A percentile compares a stretch with the other conserved stretches of the same genome.
Conservation (phyloP, 1,139 yeast species). For the Magnusiomyces ingens region DNA sequence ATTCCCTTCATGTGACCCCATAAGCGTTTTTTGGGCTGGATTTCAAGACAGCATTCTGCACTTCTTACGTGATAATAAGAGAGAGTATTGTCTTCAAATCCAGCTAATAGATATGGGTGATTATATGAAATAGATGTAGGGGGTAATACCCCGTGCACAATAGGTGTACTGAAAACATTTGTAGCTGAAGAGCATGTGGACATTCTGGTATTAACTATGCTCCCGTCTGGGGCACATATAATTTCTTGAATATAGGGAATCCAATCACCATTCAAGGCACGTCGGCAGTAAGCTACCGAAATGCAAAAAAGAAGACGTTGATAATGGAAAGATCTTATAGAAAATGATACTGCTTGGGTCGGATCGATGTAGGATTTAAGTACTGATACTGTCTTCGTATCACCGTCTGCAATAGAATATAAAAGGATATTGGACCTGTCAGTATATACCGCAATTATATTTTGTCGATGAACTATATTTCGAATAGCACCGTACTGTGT, state of each 20-base stretch:
- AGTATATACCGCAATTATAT: conserved; percentile 14
- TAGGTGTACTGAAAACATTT: neutral
- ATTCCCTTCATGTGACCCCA: conserved; percentile 20
- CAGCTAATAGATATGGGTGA: conserved; percentile 15
- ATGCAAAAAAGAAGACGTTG: conserved; percentile 12
- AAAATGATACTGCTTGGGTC: conserved; percentile 13
- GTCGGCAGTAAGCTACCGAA: conserved; percentile 15
- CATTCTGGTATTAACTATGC: conserved; percentile 15
- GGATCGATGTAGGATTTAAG: conserved; percentile 14
- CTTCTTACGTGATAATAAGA: conserved; percentile 14
- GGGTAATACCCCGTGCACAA: neutral
- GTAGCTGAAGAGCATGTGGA: conserved; percentile 11
- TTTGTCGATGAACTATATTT: conserved; percentile 14
- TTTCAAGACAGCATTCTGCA: conserved; percentile 15
- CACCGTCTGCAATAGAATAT: conserved; percentile 13
- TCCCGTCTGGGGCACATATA: conserved; percentile 14
- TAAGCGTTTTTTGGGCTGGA: conserved; percentile 14
- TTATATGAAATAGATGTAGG: conserved; percentile 14
- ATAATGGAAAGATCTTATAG: conserved; percentile 11
- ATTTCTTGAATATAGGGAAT: conserved; percentile 16
- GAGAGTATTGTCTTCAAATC: conserved; percentile 14
- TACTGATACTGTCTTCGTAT: conserved; percentile 12
- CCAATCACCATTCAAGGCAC: conserved; percentile 11
- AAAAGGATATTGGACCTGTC: conserved; percentile 12
- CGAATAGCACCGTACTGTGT: conserved; percentile 10